Conservation (phyloP, 352 stramenopile species). For the Phytophthora syringae region DNA sequence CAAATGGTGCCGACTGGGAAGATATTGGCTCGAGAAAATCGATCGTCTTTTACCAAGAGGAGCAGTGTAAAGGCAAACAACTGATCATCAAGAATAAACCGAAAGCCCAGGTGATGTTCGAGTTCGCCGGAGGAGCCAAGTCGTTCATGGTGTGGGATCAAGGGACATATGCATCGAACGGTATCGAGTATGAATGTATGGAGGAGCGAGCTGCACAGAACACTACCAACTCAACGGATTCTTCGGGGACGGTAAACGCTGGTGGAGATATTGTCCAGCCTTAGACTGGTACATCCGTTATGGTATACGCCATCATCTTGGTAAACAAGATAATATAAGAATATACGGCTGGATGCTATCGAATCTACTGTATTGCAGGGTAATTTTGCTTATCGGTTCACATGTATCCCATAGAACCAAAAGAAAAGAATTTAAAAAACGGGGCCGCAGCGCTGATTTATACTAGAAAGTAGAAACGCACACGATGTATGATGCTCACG, state of each 20-base stretch:
- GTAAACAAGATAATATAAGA: no score
- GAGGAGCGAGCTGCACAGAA: constrained; percentile 12
- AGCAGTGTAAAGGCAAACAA: constrained; percentile 20
- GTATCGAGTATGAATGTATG: constrained; percentile 19
- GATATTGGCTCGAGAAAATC: neutral
- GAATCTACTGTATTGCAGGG: no score
- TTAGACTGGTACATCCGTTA: no score
- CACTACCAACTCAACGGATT: constrained; percentile 4
- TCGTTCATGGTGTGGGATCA: constrained; percentile 33
- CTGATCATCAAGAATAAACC: constrained; percentile 9
- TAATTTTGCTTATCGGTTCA: no score
- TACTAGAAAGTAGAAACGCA: no score
- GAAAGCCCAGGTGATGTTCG: constrained; percentile 19
- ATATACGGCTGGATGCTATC: no score
- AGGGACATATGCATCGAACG: constrained; percentile 24
- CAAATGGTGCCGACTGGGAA: constrained; percentile 21
- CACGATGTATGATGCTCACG: no score
- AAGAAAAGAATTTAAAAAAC: no score
- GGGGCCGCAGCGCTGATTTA: no score
- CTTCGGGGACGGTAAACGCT: neutral
- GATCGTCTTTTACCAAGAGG: constrained; percentile 28
- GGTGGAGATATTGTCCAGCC: neutral
- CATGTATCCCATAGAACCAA: no score
- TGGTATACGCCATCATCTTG: no score
- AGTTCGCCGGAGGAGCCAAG: constrained; percentile 22